Base-by-base conservation (phyloP, 2,329 filamentous ascomycete genomes). In the Bipolaris cookei region DNA sequence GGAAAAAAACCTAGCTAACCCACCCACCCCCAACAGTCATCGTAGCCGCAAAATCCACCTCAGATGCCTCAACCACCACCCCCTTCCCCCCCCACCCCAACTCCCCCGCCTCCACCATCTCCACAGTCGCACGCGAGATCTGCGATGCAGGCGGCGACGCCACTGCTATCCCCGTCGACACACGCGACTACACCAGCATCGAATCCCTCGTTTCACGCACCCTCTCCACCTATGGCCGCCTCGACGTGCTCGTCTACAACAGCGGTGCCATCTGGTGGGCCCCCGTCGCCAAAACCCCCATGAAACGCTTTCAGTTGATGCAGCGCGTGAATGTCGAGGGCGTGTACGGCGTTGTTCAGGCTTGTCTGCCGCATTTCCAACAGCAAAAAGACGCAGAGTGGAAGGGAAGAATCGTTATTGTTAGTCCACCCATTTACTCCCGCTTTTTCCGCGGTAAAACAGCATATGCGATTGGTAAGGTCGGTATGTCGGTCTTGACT, bases 261-360 rank as follows among this genome's bases (percentile, higher is more conserved):
- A 88, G 88, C 0, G 91, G 91, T 38, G 91, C 91, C 2, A 92
- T 96, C 64, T 95, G 89, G 88, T 94, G 91, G 90, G 84, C 88
- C 0, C 84, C 88, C 1, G 86, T 96, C 0, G 83, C 87, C 49
- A 84, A 87, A 44, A 94, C 90, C 0, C 88, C 90, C 0, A 79
- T 89, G 62, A 90, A 89, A 75, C 84, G 90, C n/a, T 94, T 91
- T 78, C 86, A 87, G 72, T 83, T 81, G 1, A 78, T 81, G 75
- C 80, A 81, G 63, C 72, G 77, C 30, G 81, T 82, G 56, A 79
- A 80, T 34, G 61, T 76, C 89, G 63, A 91, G 66, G 92, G 91
- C 0, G 79, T 96, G 0, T 96, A 96, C 76, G 88, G 83, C 16
- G 82, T 83, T 3, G 71, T 95, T 5, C 89, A 92, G 67, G 87